Evolutionary conservation across 345 rosid genomes (phyloP), one percentile per base, ranked within the genome.

Genomic region (Bruguiera sexangula): DNA sequence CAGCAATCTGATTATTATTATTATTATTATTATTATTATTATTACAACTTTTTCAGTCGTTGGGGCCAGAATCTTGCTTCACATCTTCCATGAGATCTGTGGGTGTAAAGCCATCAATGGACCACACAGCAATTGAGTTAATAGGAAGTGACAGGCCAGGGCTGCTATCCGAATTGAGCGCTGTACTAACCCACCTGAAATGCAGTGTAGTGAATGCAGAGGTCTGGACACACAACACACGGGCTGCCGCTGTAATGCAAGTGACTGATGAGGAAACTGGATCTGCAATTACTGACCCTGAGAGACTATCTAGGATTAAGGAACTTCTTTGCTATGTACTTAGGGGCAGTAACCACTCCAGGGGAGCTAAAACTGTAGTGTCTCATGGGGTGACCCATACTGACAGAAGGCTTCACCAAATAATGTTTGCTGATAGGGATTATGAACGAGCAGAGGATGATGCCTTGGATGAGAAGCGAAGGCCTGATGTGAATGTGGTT

Each of bases 401-500:
- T 0, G 96, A 89, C 24, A 83, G 99, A 73, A 85, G 99, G 82
- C 94, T 95, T 75, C 99, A 95, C 88, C 97, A 95, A 79, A 85
- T 95, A 96, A 88, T 95, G 96, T 88, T 90, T 83, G 99, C 90
- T 22, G 96, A 88, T 69, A 85, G 99, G 84, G 99, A 95, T 81
- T 95, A 90, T 61, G 92, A 88, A 48, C 83, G 88, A 55, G 63
- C 64, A 4, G 79, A 76, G 24, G 84, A 79, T 30, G 87, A 84
- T 1, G 74, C 57, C 32, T 81, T 77, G 73, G 89, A 85, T 73
- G 88, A 83, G 79, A 91, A 78, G 73, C 82, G 46, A 48, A 87
- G 85, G 72, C 97, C 96, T 19, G 79, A 82, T 66, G 98, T 95
- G 46, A 82, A 67, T 73, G 97, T 95, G 63, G 96, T 82, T 62